Evolutionary conservation across 148 eudicot genomes (phyloP), one percentile per base, ranked within the genome.

Genomic region (Camellia sinensis): DNA sequence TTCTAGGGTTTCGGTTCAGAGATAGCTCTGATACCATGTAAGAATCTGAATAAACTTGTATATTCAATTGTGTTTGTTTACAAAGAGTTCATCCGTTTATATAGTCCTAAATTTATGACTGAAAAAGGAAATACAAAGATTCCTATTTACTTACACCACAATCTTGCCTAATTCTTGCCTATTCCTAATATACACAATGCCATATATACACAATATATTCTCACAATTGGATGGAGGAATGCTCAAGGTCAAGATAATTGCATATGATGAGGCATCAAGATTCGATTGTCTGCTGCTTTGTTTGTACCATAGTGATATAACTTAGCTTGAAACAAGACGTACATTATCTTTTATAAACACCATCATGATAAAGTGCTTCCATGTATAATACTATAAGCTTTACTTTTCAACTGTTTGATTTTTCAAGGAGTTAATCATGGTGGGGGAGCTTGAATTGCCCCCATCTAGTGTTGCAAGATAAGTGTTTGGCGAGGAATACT

Each of bases 221-320:
- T 29, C 37, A 29, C 37, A 29, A 59, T 52, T 64, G 1, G 8
- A 43, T 59, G 67, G 17, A 45, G 37, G 56, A 76, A 48, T 29
- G 37, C 37, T 29, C 37, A 29, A 29, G 37, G 37, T 29, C 37
- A 29, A 0, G 37, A 29, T 29, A 29, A 29, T 1, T 5, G 21
- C 79, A 48, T 77, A 48, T 77, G 44, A 50, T 64, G 18, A 14
- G 62, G 62, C 76, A 73, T 73, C 62, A 13, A 22, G 62, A 73
- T 45, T 52, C 0, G 45, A 52, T 7, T 73, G 57, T 54, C 14
- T 71, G 41, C 21, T 71, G 59, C 43, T 50, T 71, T 11, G 8
- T 19, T 50, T 19, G 15, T 71, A 0, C 45, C 17, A 41, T 5
- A 43, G 5, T 44, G 0, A 9, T 45, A 14, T 2, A 15, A 48